Conservation (phyloP, 371 early-diverging fungal genomes). For the Mortierella sp. region DNA sequence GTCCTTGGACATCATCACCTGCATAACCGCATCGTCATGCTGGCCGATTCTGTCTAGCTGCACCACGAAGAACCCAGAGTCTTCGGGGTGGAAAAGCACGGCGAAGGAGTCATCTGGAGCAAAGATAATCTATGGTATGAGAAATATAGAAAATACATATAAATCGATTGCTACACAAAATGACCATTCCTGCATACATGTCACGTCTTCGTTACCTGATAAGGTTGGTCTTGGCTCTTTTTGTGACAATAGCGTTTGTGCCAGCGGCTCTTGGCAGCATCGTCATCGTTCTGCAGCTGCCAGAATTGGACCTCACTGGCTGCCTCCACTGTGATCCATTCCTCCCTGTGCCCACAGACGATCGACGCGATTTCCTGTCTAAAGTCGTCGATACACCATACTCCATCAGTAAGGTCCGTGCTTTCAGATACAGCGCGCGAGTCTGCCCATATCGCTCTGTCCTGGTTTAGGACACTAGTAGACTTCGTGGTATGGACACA, state of each 20-base stretch:
- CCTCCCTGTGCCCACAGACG: conserved; percentile 13
- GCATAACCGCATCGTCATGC: neutral
- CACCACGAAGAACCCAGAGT: conserved; percentile 9
- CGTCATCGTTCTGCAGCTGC: conserved; percentile 5
- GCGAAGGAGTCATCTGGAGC: conserved; percentile 42
- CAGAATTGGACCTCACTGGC: conserved; percentile 33
- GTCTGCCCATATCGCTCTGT: neutral
- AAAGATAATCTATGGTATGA: conserved; percentile 16
- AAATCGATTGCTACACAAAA: neutral
- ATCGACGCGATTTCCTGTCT: neutral
- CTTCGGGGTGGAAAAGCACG: conserved; percentile 8
- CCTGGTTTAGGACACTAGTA: no score
- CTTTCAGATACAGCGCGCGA: conserved; percentile 6
- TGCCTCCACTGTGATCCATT: conserved; percentile 38
- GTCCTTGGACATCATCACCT: neutral
- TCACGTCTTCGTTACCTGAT: conserved; percentile 13
- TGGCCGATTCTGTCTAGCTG: conserved; percentile 1
- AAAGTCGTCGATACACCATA: conserved; percentile 44
- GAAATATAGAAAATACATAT: neutral
- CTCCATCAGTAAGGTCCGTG: conserved; percentile 19
- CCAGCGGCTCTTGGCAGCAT: conserved; percentile 20
- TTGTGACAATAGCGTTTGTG: conserved; percentile 1
- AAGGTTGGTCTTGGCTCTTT: conserved; percentile 1
- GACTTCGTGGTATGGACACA: neutral
- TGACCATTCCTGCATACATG: neutral